phyloP scores from a whole-genome alignment of 2,329 filamentous ascomycete species.

The Diaporthe australafricana region DNA sequence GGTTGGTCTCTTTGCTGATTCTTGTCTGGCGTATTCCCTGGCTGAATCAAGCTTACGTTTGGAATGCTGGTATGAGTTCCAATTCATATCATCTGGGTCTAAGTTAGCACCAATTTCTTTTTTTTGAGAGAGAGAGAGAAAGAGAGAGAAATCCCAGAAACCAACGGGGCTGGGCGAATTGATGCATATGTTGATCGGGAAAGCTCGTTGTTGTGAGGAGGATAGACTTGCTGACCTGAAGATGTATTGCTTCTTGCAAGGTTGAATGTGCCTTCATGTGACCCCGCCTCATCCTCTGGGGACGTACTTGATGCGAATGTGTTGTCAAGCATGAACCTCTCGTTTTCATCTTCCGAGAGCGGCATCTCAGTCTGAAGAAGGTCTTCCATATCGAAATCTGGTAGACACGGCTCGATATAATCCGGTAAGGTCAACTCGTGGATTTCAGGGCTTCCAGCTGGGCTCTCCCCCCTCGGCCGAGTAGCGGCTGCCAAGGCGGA shows the following conservation, averaged over 20 bases:
- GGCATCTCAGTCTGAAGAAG: neutral
- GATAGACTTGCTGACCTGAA: neutral
- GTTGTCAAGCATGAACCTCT: neutral
- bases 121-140: too few relatives aligned
- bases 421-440: slow-evolving; percentile 4
- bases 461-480: neutral
- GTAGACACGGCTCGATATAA: slow-evolving; percentile 1
- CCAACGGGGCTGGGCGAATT: too few relatives aligned
- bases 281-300: neutral
- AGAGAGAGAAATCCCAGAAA: too few relatives aligned
- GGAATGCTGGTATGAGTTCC: neutral
- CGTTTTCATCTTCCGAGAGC: neutral
- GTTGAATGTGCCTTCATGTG: neutral
- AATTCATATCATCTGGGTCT: neutral
- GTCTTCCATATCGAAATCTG: slow-evolving; percentile 3
- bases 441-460: neutral
- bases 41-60: neutral
- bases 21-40: neutral
- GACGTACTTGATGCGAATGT: neutral
- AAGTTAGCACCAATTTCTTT: neutral
- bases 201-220: too few relatives aligned
- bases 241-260: slow-evolving; percentile 2
- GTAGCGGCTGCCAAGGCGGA: neutral
- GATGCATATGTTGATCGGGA: too few relatives aligned
- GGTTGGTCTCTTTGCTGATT: neutral